Base-by-base conservation (phyloP, 345 rosid species). In the Mangifera indica region DNA sequence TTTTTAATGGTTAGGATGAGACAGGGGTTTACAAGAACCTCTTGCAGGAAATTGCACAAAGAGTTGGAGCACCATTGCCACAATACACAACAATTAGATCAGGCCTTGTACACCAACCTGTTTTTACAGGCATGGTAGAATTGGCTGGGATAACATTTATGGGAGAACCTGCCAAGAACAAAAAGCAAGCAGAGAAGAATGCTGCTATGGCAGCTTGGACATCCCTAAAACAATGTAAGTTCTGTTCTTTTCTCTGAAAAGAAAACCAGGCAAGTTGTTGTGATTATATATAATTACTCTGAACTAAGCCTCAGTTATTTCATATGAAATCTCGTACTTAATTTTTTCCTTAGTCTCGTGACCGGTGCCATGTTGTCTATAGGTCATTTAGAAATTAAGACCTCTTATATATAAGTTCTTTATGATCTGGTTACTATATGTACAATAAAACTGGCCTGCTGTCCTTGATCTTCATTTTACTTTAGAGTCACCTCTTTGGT, bases 161-260 rank as follows among this genome's bases (percentile, higher is more conserved):
- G 0, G 99, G 99, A 26, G 98, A 92, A 71, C 85, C 91, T 52
- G 99, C 99, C 49, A 95, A 95, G 84, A 95, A 88, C 72, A 95
- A 95, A 84, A 95, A 95, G 66, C 99, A 95, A 78, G 99, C 99
- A 6, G 99, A 95, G 84, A 95, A 95, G 82, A 95, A 95, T 83
- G 97, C 99, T 21, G 99, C 99, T 54, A 90, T 95, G 99, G 86
- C 99, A 61, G 96, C 99, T 55, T 95, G 99, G 99, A 84, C 93
- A 67, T 92, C 98, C 60, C 79, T 95, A 8, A 95, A 91, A 82
- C 97, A 86, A 80, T 82, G 99, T 91, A 81, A 91, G 93, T 80
- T 61, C 66, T 5, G 57, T 49, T 67, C 22, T 61, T 45, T n/a
- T 32, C 34, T 52, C 72, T 42, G 5, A 42, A 5, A n/a, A 20